These are phyloP conservation scores for Boletus mariae DNA, from an alignment of 1,284 basidiomycete genomes.

Conservation along the genomic window DNA sequence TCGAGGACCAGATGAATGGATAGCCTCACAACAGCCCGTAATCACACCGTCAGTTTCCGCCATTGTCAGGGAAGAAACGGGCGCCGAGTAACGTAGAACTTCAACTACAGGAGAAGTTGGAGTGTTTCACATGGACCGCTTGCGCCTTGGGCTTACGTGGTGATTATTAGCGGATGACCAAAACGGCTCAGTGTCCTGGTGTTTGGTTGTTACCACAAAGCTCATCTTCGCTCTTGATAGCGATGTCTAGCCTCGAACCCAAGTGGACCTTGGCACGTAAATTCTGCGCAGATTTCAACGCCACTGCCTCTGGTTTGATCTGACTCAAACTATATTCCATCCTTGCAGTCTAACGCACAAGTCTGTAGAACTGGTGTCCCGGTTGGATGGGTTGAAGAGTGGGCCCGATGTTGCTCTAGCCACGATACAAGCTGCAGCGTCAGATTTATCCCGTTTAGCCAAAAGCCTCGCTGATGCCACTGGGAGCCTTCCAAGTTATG, in stretches of 20 bases:
- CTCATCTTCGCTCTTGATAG: background rate
- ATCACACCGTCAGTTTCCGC: constrained; percentile 8
- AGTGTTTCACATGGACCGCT: too few species aligned
- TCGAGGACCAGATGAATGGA: background rate
- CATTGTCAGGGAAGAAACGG: constrained; percentile 13
- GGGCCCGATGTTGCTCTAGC: constrained; percentile 13
- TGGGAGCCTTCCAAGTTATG: constrained; percentile 63
- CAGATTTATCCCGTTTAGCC: constrained; percentile 49
- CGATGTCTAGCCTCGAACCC: constrained; percentile 21
- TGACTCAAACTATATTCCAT: background rate
- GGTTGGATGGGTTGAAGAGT: constrained; percentile 20
- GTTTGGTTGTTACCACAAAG: too few species aligned
- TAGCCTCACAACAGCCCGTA: constrained; percentile 21
- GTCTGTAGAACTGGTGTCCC: constrained; percentile 25
- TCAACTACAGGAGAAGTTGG: too few species aligned
- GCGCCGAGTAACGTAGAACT: background rate
- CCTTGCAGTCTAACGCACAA: constrained; percentile 13
- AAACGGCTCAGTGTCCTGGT: too few species aligned
- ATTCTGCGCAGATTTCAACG: constrained; percentile 25
- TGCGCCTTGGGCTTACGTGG: too few species aligned
- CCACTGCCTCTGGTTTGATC: constrained; percentile 23
- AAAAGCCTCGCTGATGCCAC: constrained; percentile 61
- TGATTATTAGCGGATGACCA: too few species aligned
- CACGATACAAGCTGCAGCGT: constrained; percentile 37
- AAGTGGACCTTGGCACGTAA: constrained; percentile 31